Base-by-base conservation (phyloP, 495 filamentous ascomycete genomes). In the Hypoxylon perforatum region DNA sequence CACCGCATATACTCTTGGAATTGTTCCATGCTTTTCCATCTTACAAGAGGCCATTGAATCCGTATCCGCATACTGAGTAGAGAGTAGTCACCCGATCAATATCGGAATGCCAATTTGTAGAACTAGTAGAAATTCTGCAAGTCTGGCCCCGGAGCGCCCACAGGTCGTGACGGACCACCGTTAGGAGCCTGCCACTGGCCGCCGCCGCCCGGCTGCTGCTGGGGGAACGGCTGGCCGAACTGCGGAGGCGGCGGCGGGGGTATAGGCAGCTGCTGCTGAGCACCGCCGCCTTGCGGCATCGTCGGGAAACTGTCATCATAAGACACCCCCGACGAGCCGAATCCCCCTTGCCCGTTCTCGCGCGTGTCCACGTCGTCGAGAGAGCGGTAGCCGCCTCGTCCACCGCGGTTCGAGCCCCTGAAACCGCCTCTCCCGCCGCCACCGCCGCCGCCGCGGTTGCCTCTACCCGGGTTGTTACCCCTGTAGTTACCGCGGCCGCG, bases 301-400 rank as follows among this genome's bases (percentile, higher is more conserved):
- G 65, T 21, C 8, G 73, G 65, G 35, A 73, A 73, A 15, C 21
- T 67, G 21, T 82, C 80, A 48, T 82, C 80, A 47, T 82, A 82
- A 1, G 78, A 79, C 11, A 80, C 75, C 0, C 46, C 58, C 14
- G 71, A 71, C 52, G 75, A 61, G 5, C 69, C 65, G 42, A 72
- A 77, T 4, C 75, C 74, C 18, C 69, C 67, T 17, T 76, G 76
- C 36, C 53, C 47, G 15, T 46, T 75, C 1, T 80, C 78, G 7
- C 77, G 75, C 19, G 76, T 76, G 1, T 78, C 78, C 0, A 82
- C 62, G 45, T 82, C 80, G 33, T 83, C 80, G 0, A 85, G 74
- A 0, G 80, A 82, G 36, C 77, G 78, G 46, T 85, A 85, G n/a
- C 76, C 63, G 21, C 81, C 80, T 23, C 77, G 77, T 57, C 69